Evolutionary conservation across 345 rosid species (phyloP).

Genomic region (Eucalyptus tenuipes): DNA sequence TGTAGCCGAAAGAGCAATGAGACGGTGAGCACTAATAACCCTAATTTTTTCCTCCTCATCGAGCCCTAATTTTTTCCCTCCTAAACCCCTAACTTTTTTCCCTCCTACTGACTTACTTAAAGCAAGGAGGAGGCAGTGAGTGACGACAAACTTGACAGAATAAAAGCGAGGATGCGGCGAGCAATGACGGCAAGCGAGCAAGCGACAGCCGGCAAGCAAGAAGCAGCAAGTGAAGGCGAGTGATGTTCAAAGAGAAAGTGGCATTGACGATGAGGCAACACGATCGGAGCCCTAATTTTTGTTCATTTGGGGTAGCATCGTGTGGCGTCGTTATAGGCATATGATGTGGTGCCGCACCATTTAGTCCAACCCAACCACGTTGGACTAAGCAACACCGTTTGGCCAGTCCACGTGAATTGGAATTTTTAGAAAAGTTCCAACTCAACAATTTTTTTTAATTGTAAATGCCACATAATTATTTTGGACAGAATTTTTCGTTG

Average conservation of each 20-base stretch:
- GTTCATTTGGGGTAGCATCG: background rate
- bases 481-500: too few relatives aligned
- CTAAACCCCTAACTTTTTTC: background rate
- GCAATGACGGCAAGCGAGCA: fast-evolving
- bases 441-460: too few relatives aligned
- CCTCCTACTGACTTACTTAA: background rate
- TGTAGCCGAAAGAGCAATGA: too few relatives aligned
- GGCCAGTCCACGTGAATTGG: background rate
- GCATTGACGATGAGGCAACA: background rate
- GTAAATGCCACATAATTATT: too few relatives aligned
- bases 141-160: background rate
- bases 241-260: background rate
- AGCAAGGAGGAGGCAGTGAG: too few relatives aligned
- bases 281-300: fast-evolving
- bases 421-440: background rate
- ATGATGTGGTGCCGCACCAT: background rate
- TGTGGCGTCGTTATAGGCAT: background rate
- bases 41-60: background rate
- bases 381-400: background rate
- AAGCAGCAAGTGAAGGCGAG: fast-evolving
- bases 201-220: fast-evolving
- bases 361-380: too few relatives aligned
- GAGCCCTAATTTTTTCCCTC: background rate
- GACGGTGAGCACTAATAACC: background rate
- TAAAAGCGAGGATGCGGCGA: fast-evolving